Conservation (phyloP, 2,329 filamentous ascomycete genomes). For the Tolypocladium amazonense region DNA sequence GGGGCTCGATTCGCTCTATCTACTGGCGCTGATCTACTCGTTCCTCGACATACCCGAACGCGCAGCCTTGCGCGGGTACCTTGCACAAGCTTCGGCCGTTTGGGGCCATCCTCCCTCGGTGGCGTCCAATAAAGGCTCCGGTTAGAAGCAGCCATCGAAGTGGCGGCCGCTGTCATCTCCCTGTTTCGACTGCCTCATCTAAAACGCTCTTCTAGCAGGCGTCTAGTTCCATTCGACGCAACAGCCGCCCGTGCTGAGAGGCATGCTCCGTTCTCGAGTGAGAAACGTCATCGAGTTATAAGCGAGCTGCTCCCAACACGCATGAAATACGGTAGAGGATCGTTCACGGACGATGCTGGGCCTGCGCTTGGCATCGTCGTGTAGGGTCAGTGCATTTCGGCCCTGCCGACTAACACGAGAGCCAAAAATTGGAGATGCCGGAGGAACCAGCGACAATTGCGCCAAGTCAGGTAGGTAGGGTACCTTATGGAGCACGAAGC, state of each 20-base stretch:
- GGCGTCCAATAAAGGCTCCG: not conserved
- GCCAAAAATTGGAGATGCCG: not conserved
- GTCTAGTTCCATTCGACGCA: not conserved
- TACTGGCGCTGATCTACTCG: not conserved
- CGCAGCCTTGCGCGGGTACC: slow-evolving; percentile 8
- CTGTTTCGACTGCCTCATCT: not conserved
- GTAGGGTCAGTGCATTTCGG: not conserved
- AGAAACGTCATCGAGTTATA: not conserved
- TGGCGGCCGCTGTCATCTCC: not conserved
- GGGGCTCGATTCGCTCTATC: not conserved
- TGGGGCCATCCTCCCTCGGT: not conserved
- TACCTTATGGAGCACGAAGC: not conserved
- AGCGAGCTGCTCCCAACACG: not conserved
- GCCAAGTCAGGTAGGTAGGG: not conserved
- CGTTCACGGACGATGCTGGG: not conserved
- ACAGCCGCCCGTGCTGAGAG: not conserved
- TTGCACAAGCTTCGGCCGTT: slow-evolving; percentile 7
- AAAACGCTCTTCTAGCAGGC: not conserved
- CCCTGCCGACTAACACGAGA: not conserved
- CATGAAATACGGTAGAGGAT: not conserved
- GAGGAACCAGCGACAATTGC: not conserved
- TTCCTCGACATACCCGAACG: no score
- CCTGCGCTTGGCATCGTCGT: not conserved
- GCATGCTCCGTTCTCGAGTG: no score
- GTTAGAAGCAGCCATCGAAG: not conserved